phyloP scores from a whole-genome alignment of 1,284 basidiomycete species.

The Moniliella sp. region DNA sequence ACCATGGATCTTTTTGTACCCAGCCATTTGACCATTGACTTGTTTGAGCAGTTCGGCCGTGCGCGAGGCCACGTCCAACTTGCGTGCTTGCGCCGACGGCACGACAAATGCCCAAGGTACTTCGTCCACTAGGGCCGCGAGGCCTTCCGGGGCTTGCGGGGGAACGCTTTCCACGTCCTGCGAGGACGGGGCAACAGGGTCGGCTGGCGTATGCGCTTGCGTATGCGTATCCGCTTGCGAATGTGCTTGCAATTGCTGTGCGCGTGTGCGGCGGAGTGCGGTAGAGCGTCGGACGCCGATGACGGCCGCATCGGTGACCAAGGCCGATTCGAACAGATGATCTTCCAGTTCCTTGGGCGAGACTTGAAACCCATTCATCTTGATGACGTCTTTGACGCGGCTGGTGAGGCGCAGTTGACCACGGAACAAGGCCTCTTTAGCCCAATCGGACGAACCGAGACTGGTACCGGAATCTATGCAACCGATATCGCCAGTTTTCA shows the following conservation, averaged over 20 bases:
- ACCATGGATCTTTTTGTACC: slow-evolving; percentile 23
- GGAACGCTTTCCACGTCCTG: no score
- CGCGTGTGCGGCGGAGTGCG: no score
- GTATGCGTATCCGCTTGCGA: no score
- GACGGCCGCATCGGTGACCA: slow-evolving; percentile 16
- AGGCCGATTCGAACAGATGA: slow-evolving; percentile 11
- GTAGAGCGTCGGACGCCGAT: no score
- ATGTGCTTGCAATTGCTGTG: no score
- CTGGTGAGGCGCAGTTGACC: slow-evolving; percentile 27
- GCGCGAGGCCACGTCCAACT: slow-evolving; percentile 1
- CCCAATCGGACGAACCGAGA: no score
- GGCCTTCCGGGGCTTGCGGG: no score
- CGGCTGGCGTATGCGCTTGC: no score
- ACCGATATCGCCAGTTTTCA: slow-evolving; percentile 26
- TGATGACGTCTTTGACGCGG: slow-evolving; percentile 30
- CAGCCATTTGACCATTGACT: slow-evolving; percentile 20
- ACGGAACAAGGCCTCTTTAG: slow-evolving; percentile 10
- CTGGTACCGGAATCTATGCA: no score
- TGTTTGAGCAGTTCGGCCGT: slow-evolving; percentile 5
- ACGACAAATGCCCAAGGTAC: slow-evolving; percentile 9
- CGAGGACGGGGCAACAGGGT: no score
- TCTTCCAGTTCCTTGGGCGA: slow-evolving; percentile 25
- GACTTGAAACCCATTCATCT: slow-evolving; percentile 30
- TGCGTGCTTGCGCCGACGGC: slow-evolving; percentile 3
- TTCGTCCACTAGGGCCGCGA: no score